Evolutionary conservation across 495 filamentous ascomycete species (phyloP), one percentile per base, ranked within the genome.

Genomic region (Aspergillus panamensis): DNA sequence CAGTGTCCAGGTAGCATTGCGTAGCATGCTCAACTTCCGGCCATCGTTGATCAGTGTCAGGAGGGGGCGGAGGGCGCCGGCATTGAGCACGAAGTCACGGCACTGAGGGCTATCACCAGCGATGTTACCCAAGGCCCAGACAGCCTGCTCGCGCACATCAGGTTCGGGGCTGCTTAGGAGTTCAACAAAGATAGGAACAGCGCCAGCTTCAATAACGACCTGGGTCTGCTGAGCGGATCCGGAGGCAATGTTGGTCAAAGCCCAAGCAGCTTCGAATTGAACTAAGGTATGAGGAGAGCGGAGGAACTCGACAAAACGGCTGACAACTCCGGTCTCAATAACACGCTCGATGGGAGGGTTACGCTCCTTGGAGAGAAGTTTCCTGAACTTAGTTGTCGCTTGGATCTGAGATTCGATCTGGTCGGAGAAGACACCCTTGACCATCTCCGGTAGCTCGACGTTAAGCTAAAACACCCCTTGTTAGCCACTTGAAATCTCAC

Each of bases 261-360:
- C 95, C 95, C 95, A 99, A 9, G 95, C 95, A 64, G 95, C 94
- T 77, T 99, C 95, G 72, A 99, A 99, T 75, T 99, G 95, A 49
- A 99, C 95, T 21, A 99, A 82, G 31, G 95, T 99, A 71, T 99
- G 95, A 52, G 95, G 95, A 30, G 95, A 99, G 54, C 91, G 88
- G 53, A 99, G 91, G 77, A 99, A 99, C 72, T 96, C 89, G 68
- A 99, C 95, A 68, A 99, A 99, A 68, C 95, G 87, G 76, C 86
- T 85, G 44, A 99, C 95, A 58, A 99, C 95, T 60, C 95, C 95
- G 57, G 95, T 97, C 83, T 97, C 94, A 70, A 99, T 97, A 60
- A 99, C 95, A 64, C 92, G 90, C 75, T 99, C 95, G 70, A 99
- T 99, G 19, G 95, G 94, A 16, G 95, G 95, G 76, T 99, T 99